Conservation (phyloP, 177 flowering plant genomes). For the Vitis hybrid region DNA sequence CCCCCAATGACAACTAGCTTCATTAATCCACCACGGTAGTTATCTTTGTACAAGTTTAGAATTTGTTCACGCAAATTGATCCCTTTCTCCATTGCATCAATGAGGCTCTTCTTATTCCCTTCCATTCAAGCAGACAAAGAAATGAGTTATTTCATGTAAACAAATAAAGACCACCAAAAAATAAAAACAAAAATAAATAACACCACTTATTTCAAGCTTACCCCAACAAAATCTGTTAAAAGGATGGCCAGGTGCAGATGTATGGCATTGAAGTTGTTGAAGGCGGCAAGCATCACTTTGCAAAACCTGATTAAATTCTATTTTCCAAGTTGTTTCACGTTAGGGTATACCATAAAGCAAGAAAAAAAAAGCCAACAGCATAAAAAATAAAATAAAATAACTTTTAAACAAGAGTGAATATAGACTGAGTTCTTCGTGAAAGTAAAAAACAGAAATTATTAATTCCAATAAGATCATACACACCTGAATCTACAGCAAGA, state of each 20-base stretch:
- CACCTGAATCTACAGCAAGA: constrained; percentile 98
- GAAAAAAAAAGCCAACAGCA: constrained; percentile 5
- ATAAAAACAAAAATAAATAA: constrained; percentile 2
- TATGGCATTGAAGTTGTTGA: constrained; percentile 95
- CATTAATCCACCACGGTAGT: no score
- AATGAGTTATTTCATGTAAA: neutral
- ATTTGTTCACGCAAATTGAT: constrained; percentile 71
- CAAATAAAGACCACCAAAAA: constrained; percentile 8
- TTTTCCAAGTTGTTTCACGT: constrained; percentile 9
- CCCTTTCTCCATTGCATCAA: constrained; percentile 90
- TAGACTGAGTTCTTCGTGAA: neutral
- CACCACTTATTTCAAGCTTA: constrained; percentile 22
- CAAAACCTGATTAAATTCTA: constrained; percentile 90
- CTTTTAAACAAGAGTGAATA: neutral
- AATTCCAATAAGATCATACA: neutral
- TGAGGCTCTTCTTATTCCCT: constrained; percentile 94
- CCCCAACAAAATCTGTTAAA: constrained; percentile 94
- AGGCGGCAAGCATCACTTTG: constrained; percentile 97
- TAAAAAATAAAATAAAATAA: neutral
- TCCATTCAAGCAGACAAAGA: constrained; percentile 16
- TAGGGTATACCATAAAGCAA: constrained; percentile 12
- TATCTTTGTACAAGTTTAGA: constrained; percentile 38
- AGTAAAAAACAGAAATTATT: constrained; percentile 4
- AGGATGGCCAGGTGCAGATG: constrained; percentile 68
- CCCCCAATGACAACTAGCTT: no score